Evolutionary conservation across 352 stramenopile species (phyloP), one percentile per base, ranked within the genome.

Genomic region (Porosira glacialis): DNA sequence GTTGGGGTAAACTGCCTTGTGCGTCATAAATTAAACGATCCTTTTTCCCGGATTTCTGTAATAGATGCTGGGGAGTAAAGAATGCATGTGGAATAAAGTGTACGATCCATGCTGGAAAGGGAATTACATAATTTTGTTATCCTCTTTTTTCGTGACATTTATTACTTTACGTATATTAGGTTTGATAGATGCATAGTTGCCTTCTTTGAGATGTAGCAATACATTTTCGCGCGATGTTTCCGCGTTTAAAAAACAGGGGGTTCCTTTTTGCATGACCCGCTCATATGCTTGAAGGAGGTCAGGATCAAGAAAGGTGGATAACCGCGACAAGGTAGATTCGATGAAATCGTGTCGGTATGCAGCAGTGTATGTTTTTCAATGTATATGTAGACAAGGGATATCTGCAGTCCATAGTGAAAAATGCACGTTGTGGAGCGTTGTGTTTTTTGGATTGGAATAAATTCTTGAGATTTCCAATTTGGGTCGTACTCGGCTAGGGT

Each of bases 11-110:
- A 0, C 50, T 6, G 7, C 48, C 28, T 2, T 43, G 5, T 19
- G 39, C 61, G 55, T 79, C 58, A 48, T 61, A 69, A 22, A 79
- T 64, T 1, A 36, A 33, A 26, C 60, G 3, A 27, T 70, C 48
- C 17, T 61, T 58, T 22, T 64, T 59, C 5, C 69, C 69, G 41
- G 1, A 3, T 33, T 73, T 73, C 7, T 59, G 19, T 0, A 73
- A 39, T 17, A 67, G 55, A 27, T 68, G 60, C 8, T 69, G 53
- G 0, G 70, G 70, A 28, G 62, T 79, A 41, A 56, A 51, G 27
- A 70, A 66, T 1, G 61, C 3, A 28, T 79, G 48, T 11, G 55
- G 70, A 5, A 74, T 21, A 22, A 70, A 79, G 0, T 44, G 36
- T 7, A n/a, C 19, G 4, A 79, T 13, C 55, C 57, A 74, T 21